Conservation (phyloP, 2,329 filamentous ascomycete species). For the Pseudofabraea citricarpa region DNA sequence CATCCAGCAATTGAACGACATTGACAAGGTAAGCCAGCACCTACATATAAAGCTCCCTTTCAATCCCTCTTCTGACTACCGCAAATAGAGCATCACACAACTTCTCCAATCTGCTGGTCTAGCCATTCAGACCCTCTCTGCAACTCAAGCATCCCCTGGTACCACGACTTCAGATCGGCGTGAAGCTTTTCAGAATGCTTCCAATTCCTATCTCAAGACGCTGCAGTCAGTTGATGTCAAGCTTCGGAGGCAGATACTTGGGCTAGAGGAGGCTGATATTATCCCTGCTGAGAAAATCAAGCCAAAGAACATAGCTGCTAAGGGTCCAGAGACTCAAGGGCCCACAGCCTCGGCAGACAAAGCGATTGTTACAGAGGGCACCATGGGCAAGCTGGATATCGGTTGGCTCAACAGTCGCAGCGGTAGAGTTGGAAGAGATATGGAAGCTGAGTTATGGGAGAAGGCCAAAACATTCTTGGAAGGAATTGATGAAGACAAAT, state of each 20-base stretch:
- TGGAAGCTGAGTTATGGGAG: slow-evolving; percentile 76
- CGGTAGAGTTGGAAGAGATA: slow-evolving; percentile 74
- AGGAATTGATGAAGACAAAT: slow-evolving; percentile 21
- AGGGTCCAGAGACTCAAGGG: slow-evolving; percentile 3
- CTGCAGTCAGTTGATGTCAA: slow-evolving; percentile 71
- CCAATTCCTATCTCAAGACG: slow-evolving; percentile 64
- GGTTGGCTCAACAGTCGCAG: slow-evolving; percentile 87
- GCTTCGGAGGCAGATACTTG: slow-evolving; percentile 71
- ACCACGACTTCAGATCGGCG: slow-evolving; percentile 14
- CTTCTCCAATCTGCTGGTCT: slow-evolving; percentile 55
- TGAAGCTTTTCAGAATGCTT: slow-evolving; percentile 51
- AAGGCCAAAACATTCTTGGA: slow-evolving; percentile 53
- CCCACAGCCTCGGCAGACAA: slow-evolving; percentile 4
- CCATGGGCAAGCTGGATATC: slow-evolving; percentile 63
- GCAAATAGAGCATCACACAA: slow-evolving; percentile 28
- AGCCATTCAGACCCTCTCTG: slow-evolving; percentile 60
- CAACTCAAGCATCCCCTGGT: slow-evolving; percentile 31
- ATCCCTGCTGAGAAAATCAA: slow-evolving; percentile 40
- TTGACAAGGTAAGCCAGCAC: slow-evolving; percentile 63
- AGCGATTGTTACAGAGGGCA: slow-evolving; percentile 30
- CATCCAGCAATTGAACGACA: slow-evolving; percentile 73
- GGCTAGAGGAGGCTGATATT: slow-evolving; percentile 76
- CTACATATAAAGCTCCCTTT: not conserved
- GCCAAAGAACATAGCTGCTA: slow-evolving; percentile 13
- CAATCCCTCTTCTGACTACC: not conserved